Base-by-base conservation (phyloP, 2,329 filamentous ascomycete genomes). In the Knufia petricola region DNA sequence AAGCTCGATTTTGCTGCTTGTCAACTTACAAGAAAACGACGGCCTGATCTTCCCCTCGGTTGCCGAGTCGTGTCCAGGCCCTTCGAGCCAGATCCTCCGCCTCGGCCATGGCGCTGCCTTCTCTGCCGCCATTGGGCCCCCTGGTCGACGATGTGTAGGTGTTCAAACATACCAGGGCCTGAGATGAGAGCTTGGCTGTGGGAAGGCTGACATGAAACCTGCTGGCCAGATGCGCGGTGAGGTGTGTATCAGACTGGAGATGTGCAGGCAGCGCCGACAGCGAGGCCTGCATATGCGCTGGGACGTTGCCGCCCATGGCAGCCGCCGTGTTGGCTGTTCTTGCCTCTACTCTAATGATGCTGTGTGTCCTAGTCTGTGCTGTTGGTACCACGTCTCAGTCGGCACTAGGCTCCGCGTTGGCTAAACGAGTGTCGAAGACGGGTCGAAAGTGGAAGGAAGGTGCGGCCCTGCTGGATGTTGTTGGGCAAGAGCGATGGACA, bases 1-100 rank as follows among this genome's bases (percentile, higher is more conserved):
- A 39, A 20, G 13, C 10, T 28, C 26, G 7, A 13, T 23, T 4
- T 37, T 36, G 15, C 44, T 36, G 7, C 15, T 36, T 17, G 7
- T 6, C 7, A 6, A 78, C 87, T 73, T 77, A 95, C 88, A 98
- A 69, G 60, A 98, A 96, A 2, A 95, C 76, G 46, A 95, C 73
- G 1, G 89, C 86, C 67, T 98, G 92, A 66, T 94, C 95, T 68
- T 98, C 92, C 1, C 85, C 87, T 46, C 92, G 81, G 54, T 87
- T 81, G 41, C 90, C 90, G 19, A 98, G 72, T 57, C 92, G 79
- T 56, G 87, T 78, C 72, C 84, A 95, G 48, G 90, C 87, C 54
- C 88, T 78, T 55, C 85, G 81, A 19, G 92, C 92, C 63, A 98
- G 76, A 60, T 95, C 89, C 67, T 96, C 90, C 28, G 87, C 88